phyloP scores from a whole-genome alignment of 2,329 filamentous ascomycete species.

The Fusarium coffeatum region DNA sequence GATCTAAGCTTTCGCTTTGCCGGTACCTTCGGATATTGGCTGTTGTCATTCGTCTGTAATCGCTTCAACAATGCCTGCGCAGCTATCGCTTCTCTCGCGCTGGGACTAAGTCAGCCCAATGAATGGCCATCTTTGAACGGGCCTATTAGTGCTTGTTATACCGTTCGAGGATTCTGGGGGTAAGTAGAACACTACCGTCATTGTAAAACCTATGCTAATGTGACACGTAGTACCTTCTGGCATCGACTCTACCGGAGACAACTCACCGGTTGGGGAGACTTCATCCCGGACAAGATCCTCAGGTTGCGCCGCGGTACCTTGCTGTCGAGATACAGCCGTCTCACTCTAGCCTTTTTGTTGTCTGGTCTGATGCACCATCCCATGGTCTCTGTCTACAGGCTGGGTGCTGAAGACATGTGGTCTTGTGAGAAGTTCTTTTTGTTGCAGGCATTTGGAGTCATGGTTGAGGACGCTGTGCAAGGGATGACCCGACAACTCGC shows the following conservation, averaged over 20 bases:
- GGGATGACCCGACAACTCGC: accelerated
- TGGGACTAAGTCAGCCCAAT: background rate
- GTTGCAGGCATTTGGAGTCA: background rate
- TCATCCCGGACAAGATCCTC: background rate
- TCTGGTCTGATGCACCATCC: conserved; percentile 1
- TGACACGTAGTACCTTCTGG: background rate
- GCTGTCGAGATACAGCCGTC: background rate
- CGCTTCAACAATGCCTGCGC: background rate
- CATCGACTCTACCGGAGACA: conserved; percentile 8
- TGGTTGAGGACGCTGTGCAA: background rate
- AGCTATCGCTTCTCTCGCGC: background rate
- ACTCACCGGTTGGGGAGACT: background rate
- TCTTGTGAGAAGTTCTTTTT: background rate
- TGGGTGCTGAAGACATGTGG: background rate
- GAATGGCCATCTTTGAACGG: conserved; percentile 19
- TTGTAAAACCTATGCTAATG: background rate
- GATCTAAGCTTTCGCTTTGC: background rate
- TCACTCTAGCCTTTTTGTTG: background rate
- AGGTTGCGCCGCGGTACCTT: background rate
- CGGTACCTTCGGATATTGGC: background rate
- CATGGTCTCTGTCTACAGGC: background rate
- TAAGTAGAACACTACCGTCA: accelerated
- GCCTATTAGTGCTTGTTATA: background rate
- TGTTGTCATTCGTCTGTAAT: background rate
- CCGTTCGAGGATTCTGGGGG: conserved; percentile 15